Conservation (phyloP, 176 grass and related monocot genomes). For the Raddia distichophylla region DNA sequence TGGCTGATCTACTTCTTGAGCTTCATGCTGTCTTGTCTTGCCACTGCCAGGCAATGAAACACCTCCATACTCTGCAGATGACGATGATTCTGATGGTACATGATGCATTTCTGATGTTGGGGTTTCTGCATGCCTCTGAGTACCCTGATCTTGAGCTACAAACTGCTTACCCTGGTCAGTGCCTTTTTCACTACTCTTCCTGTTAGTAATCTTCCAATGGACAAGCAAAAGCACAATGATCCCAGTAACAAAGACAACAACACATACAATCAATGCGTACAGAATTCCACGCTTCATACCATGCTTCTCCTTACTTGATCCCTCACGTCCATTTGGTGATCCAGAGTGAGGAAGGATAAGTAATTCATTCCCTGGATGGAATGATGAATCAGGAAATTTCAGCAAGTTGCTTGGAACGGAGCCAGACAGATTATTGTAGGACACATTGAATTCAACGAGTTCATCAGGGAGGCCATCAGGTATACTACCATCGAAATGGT, state of each 20-base stretch:
- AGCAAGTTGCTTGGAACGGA: conserved; percentile 69
- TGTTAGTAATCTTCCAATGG: conserved; percentile 62
- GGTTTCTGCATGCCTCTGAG: conserved; percentile 48
- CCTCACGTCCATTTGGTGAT: conserved; percentile 42
- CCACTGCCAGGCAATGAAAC: conserved; percentile 29
- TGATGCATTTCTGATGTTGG: conserved; percentile 41
- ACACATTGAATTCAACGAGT: conserved; percentile 73
- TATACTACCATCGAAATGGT: conserved; percentile 72
- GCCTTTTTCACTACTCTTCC: conserved; percentile 53
- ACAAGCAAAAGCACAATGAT: conserved; percentile 76
- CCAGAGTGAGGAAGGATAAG: conserved; percentile 61
- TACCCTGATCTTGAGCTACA: conserved; percentile 38
- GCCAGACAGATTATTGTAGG: conserved; percentile 81
- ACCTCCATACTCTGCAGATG: conserved; percentile 38
- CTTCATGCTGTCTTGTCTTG: conserved; percentile 43
- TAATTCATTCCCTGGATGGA: conserved; percentile 85
- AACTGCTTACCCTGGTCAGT: conserved; percentile 33
- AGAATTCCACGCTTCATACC: conserved; percentile 67
- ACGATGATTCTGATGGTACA: conserved; percentile 46
- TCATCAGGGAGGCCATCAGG: conserved; percentile 71
- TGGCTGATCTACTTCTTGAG: conserved; percentile 38
- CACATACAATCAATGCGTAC: conserved; percentile 65
- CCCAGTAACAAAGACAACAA: conserved; percentile 59
- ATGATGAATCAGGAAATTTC: conserved; percentile 91
- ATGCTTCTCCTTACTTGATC: conserved; percentile 34